Conservation (phyloP, 2,329 filamentous ascomycete species). For the Epichloe glyceriae region DNA sequence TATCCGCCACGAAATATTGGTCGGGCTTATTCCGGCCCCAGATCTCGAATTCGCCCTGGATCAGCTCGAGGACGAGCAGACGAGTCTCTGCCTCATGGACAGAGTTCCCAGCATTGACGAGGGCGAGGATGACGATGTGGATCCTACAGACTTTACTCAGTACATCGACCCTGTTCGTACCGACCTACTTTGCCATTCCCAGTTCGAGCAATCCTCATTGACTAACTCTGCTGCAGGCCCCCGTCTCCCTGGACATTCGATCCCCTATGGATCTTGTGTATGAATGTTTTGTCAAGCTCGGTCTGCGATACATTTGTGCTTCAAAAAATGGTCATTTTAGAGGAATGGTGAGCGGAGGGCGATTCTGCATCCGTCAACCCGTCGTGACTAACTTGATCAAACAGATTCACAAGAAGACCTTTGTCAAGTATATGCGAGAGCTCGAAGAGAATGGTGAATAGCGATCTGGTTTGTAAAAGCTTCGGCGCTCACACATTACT, state of each 20-base stretch:
- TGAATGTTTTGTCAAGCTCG: constrained; percentile 91
- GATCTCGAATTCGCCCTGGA: constrained; percentile 91
- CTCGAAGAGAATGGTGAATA: constrained; percentile 42
- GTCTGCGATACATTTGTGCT: constrained; percentile 84
- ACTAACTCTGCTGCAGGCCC: constrained; percentile 41
- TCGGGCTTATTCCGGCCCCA: constrained; percentile 84
- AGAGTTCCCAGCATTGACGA: constrained; percentile 50
- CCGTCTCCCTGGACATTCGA: constrained; percentile 74
- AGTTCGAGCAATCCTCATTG: not conserved
- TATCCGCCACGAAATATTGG: constrained; percentile 61
- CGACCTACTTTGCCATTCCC: too few species aligned
- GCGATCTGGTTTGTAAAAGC: not conserved
- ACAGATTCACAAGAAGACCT: constrained; percentile 85
- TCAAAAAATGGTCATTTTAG: constrained; percentile 72
- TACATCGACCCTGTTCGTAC: constrained; percentile 72
- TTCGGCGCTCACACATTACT: not conserved
- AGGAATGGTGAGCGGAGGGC: constrained; percentile 55
- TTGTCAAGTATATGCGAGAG: constrained; percentile 87
- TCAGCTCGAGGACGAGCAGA: constrained; percentile 61
- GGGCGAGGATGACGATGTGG: constrained; percentile 43
- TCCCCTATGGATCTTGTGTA: constrained; percentile 93
- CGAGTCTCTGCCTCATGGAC: constrained; percentile 71
- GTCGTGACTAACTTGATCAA: constrained; percentile 6
- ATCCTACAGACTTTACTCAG: constrained; percentile 74
- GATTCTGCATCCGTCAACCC: not conserved